Evolutionary conservation across 148 eudicot genomes (phyloP).

Genomic region (Camellia granthamiana): DNA sequence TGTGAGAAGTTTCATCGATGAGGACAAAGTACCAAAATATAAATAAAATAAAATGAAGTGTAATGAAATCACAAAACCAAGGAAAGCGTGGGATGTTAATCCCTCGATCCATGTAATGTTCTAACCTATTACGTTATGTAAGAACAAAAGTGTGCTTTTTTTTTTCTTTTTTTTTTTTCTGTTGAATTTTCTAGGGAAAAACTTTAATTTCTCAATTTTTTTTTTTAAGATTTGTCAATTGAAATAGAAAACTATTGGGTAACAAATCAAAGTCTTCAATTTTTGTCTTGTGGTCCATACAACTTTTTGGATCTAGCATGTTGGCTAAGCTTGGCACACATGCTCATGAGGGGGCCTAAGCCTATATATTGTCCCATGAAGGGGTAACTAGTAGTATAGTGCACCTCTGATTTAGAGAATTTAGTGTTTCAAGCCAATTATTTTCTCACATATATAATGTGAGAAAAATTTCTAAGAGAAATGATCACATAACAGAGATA

Average conservation of each 20-base stretch:
- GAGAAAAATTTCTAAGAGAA: no score
- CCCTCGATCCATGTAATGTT: conserved; percentile 27
- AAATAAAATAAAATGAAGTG: conserved; percentile 1
- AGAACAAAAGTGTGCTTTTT: not conserved
- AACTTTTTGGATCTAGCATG: not conserved
- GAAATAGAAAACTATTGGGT: not conserved
- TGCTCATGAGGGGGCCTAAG: not conserved
- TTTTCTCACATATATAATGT: no score
- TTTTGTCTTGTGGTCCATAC: not conserved
- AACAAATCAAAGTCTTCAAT: not conserved
- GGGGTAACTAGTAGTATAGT: not conserved
- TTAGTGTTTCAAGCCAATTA: no score
- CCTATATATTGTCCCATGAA: conserved; percentile 7
- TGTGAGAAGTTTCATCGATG: not conserved
- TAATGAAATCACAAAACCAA: conserved; percentile 12
- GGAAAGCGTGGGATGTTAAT: conserved; percentile 26
- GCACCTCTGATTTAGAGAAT: no score
- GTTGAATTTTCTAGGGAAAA: conserved; percentile 19
- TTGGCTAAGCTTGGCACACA: not conserved
- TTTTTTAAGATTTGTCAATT: not conserved
- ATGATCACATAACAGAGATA: no score
- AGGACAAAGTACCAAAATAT: conserved; percentile 3
- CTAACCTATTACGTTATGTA: conserved; percentile 4
- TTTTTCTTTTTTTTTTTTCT: conserved; percentile 1
- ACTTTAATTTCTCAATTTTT: not conserved